Conservation (phyloP, 2,329 filamentous ascomycete genomes). For the Pseudocercospora cruenta region DNA sequence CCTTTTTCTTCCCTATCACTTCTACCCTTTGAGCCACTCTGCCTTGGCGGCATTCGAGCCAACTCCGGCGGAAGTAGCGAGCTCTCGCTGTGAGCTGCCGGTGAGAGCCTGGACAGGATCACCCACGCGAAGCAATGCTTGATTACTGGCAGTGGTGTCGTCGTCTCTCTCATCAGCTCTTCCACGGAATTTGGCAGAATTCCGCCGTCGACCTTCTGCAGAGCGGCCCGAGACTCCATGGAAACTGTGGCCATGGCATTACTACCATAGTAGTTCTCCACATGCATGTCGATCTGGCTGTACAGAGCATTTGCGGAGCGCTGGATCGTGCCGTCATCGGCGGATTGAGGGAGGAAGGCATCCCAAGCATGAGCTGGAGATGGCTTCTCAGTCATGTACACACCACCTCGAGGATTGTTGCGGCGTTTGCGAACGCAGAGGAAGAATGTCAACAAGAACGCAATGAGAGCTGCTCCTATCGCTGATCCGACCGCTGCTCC, state of each 20-base stretch:
- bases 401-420: not conserved
- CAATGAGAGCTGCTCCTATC: not conserved
- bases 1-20: not conserved
- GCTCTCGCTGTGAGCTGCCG: not conserved
- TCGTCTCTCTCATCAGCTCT: not conserved
- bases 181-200: conserved; percentile 1
- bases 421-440: not conserved
- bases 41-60: not conserved
- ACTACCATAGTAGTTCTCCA: conserved; percentile 43
- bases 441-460: not conserved
- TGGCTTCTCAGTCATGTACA: not conserved
- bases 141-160: conserved; percentile 1
- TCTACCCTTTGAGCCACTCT: not conserved
- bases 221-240: not conserved
- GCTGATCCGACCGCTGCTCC: not conserved
- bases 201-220: not conserved
- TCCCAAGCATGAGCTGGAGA: conserved; percentile 10
- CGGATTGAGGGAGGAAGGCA: conserved; percentile 35
- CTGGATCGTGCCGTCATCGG: conserved; percentile 38
- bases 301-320: conserved; percentile 37
- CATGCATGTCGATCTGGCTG: conserved; percentile 41
- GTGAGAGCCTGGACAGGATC: not conserved
- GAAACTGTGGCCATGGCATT: not conserved
- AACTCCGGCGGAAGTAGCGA: not conserved
- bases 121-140: conserved; percentile 16